Conservation (phyloP, 2,329 filamentous ascomycete species). For the Aspergillus latus region DNA sequence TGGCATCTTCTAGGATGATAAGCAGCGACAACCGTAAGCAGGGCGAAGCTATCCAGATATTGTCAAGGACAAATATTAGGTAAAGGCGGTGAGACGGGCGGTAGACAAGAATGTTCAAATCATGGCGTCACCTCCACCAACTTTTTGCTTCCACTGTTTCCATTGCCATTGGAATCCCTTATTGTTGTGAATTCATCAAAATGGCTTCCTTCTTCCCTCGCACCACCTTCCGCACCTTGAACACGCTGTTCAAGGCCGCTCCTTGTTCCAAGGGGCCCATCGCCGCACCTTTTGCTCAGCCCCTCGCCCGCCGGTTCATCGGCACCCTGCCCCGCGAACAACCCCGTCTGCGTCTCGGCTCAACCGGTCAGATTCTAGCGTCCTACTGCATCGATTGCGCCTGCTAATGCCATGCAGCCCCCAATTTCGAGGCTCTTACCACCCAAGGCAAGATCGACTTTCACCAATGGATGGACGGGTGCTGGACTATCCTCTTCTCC, state of each 20-base stretch:
- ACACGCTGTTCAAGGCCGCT: conserved; percentile 24
- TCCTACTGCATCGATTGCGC: not conserved
- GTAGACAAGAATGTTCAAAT: not conserved
- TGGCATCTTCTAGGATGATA: no score
- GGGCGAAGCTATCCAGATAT: not conserved
- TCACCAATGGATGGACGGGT: conserved; percentile 68
- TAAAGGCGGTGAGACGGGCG: not conserved
- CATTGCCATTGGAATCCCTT: not conserved
- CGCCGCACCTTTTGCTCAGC: conserved; percentile 25
- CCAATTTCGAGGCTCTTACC: conserved; percentile 67
- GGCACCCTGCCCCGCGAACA: conserved; percentile 31
- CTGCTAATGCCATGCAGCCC: conserved; percentile 42
- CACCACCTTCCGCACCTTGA: conserved; percentile 27
- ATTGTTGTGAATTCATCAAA: not conserved
- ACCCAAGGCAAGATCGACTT: conserved; percentile 67
- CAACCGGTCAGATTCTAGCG: conserved; percentile 28
- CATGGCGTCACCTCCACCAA: not conserved
- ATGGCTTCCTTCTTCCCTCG: conserved; percentile 34
- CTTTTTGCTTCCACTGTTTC: not conserved
- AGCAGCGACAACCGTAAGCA: no score
- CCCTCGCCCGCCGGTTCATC: conserved; percentile 31
- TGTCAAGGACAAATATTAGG: not conserved
- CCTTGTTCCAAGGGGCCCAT: conserved; percentile 22
- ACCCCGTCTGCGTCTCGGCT: conserved; percentile 36
- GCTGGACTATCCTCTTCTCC: conserved; percentile 68